Percentiles rank a stretch among this genome's conserved stretches.
These are phyloP conservation scores for Rhodofomes roseus DNA, from an alignment of 1,284 basidiomycete species.

Conservation along the genomic window DNA sequence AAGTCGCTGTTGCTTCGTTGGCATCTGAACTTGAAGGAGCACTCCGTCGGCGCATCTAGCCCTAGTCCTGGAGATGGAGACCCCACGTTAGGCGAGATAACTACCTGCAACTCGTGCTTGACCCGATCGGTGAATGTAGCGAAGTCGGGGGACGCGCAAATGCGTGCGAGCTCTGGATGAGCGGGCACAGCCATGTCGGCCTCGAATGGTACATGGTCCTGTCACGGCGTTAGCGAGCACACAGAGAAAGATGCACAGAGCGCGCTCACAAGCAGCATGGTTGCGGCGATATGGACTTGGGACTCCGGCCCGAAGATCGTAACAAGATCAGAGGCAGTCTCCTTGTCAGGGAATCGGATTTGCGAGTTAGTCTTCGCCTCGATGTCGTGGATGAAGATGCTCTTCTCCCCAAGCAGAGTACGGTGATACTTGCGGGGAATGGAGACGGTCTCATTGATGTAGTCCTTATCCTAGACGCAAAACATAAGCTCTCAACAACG, in stretches of 20 bases:
- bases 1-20: slow-evolving; percentile 94
- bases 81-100: slow-evolving; percentile 77
- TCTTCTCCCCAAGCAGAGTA: slow-evolving; percentile 92
- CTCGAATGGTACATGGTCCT: slow-evolving; percentile 98
- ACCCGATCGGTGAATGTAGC: slow-evolving; percentile 80
- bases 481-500: background rate
- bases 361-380: slow-evolving; percentile 94
- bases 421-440: slow-evolving; percentile 95
- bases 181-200: slow-evolving; percentile 92
- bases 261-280: slow-evolving; percentile 83
- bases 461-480: slow-evolving; percentile 92
- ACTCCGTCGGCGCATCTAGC: slow-evolving; percentile 61
- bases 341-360: slow-evolving; percentile 95
- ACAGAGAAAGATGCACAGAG: background rate
- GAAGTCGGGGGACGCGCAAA: slow-evolving; percentile 81
- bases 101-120: slow-evolving; percentile 92
- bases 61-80: slow-evolving; percentile 34
- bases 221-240: slow-evolving; percentile 9
- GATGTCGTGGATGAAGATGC: slow-evolving; percentile 96
- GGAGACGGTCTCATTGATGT: slow-evolving; percentile 87
- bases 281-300: slow-evolving; percentile 94
- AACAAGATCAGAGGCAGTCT: slow-evolving; percentile 88
- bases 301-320: slow-evolving; percentile 95
- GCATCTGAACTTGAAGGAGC: slow-evolving; percentile 94
- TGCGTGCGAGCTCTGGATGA: slow-evolving; percentile 70